Percentiles rank a stretch among this genome's conserved stretches.
Evolutionary conservation across 1,284 basidiomycete genomes (phyloP).

Genomic region (Malassezia caprae): DNA sequence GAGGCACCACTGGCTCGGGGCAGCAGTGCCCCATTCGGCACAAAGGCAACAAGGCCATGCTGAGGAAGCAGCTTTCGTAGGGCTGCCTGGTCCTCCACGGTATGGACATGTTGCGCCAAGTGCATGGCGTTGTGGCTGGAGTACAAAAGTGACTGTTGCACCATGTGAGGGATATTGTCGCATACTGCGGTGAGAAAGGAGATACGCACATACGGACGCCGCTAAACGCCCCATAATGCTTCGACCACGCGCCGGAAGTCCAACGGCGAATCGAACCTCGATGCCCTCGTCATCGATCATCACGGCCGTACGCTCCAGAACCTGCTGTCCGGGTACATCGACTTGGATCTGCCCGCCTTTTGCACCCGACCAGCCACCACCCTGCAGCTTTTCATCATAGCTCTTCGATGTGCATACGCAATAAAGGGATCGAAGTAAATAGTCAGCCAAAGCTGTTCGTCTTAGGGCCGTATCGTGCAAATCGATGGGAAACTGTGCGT

Average conservation of each 20-base stretch:
- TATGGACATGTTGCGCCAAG: slow-evolving; percentile 4
- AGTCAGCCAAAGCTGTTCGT: slow-evolving; percentile 13
- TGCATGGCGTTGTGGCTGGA: neutral
- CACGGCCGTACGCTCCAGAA: slow-evolving; percentile 18
- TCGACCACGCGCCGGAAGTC: slow-evolving; percentile 18
- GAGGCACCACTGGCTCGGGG: slow-evolving; percentile 14
- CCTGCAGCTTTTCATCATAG: slow-evolving; percentile 4
- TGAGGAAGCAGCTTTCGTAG: slow-evolving; percentile 1
- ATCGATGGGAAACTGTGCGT: neutral
- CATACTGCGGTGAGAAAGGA: slow-evolving; percentile 1
- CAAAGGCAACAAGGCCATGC: slow-evolving; percentile 17
- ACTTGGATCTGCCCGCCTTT: slow-evolving; percentile 19
- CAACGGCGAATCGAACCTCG: slow-evolving; percentile 15
- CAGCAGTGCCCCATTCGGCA: slow-evolving; percentile 13
- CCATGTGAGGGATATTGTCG: slow-evolving; percentile 10
- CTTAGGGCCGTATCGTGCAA: slow-evolving; percentile 1
- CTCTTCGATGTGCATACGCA: neutral
- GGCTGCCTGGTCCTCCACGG: slow-evolving; percentile 14
- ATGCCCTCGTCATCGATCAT: slow-evolving; percentile 8
- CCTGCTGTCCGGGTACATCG: slow-evolving; percentile 15
- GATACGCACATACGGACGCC: slow-evolving; percentile 2
- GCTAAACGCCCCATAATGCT: slow-evolving; percentile 15
- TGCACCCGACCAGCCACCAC: slow-evolving; percentile 8
- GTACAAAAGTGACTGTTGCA: neutral
- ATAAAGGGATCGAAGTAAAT: slow-evolving; percentile 4